Evolutionary conservation across 495 filamentous ascomycete species (phyloP).

Genomic region (Wilcoxina mikolae): DNA sequence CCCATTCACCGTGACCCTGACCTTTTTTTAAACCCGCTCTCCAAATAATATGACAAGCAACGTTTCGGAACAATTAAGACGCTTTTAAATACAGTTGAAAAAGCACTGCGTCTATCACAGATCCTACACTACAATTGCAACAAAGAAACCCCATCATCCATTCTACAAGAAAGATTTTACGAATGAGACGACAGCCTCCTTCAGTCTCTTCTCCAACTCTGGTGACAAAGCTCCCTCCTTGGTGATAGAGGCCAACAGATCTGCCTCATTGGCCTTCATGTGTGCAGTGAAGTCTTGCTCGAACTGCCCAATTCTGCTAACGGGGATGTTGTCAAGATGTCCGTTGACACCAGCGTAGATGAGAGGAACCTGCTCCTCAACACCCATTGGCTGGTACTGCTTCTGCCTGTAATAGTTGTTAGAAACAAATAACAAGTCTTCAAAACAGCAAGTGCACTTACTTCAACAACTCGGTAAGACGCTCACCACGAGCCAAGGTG

Average conservation of each 20-base stretch:
- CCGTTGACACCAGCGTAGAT: constrained; percentile 99
- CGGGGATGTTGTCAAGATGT: constrained; percentile 72
- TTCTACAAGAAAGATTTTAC: constrained; percentile 52
- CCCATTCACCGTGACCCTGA: neutral
- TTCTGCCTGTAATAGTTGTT: constrained; percentile 63
- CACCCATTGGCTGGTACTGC: constrained; percentile 98
- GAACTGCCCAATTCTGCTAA: constrained; percentile 74
- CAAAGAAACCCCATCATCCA: constrained; percentile 5
- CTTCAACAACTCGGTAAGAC: constrained; percentile 46
- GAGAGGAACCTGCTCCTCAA: constrained; percentile 98
- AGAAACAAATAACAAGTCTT: neutral
- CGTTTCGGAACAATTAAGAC: constrained; percentile 10
- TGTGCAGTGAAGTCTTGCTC: constrained; percentile 82
- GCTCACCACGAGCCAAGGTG: constrained; percentile 96
- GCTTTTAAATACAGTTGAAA: constrained; percentile 12
- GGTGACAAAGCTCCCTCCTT: constrained; percentile 94
- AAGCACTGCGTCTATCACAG: constrained; percentile 11
- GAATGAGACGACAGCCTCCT: constrained; percentile 63
- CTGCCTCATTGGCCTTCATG: constrained; percentile 76
- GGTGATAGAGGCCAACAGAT: constrained; percentile 73
- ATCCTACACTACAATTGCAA: constrained; percentile 11
- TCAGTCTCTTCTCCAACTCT: constrained; percentile 77
- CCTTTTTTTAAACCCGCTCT: neutral
- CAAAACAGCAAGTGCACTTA: neutral
- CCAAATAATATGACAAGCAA: neutral